Percentiles rank a stretch among this genome's conserved stretches.
phyloP scores from a whole-genome alignment of 192 early-diverging fungal genomes.

The Coemansia asiatica region DNA sequence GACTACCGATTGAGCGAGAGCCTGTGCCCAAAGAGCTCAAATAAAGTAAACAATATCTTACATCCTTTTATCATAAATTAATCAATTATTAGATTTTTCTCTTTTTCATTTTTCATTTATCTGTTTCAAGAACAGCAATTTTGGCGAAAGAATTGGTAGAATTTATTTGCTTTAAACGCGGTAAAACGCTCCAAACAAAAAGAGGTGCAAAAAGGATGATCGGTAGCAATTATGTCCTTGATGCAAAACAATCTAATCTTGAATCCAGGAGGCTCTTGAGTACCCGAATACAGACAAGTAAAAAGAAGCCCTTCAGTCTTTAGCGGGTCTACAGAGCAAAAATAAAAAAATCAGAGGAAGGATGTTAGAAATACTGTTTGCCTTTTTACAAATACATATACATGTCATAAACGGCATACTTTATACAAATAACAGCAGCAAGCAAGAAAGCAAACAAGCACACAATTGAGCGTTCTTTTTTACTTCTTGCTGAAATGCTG shows the following conservation, averaged over 20 bases:
- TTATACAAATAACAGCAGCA: neutral
- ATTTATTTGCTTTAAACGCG: constrained; percentile 12
- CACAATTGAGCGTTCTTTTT: too few relatives aligned
- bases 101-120: neutral
- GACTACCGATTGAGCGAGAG: constrained; percentile 52
- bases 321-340: constrained; percentile 20
- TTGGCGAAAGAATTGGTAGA: neutral
- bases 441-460: neutral
- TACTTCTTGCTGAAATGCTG: too few relatives aligned
- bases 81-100: neutral
- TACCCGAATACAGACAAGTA: neutral
- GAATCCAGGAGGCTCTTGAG: neutral
- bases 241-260: neutral
- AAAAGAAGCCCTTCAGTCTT: constrained; percentile 5
- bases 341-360: neutral
- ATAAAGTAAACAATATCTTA: neutral
- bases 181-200: constrained; percentile 14
- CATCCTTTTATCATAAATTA: too few relatives aligned
- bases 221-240: neutral
- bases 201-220: neutral
- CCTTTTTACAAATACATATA: neutral
- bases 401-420: too few relatives aligned
- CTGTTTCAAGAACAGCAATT: neutral
- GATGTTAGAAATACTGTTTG: neutral
- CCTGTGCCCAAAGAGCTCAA: constrained; percentile 13